These are phyloP conservation scores for Pseudogymnoascus sp. DNA, from an alignment of 2,329 filamentous ascomycete genomes.

Conservation along the genomic window DNA sequence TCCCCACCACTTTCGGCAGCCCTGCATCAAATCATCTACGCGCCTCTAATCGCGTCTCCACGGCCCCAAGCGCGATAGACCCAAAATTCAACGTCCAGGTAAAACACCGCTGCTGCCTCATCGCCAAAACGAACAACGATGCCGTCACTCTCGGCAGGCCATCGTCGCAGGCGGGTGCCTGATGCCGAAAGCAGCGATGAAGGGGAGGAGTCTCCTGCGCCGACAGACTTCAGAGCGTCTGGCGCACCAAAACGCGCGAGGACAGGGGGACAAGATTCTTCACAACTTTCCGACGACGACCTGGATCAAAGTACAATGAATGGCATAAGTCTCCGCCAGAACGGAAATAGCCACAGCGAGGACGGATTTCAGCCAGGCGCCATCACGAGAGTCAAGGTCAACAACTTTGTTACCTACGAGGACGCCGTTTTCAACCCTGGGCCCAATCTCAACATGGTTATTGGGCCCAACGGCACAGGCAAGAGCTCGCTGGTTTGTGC, in stretches of 20 bases:
- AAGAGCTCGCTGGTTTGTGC: slow-evolving; percentile 97
- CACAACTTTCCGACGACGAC: slow-evolving; percentile 3
- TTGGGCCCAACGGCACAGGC: slow-evolving; percentile 96
- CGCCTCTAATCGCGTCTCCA: not conserved
- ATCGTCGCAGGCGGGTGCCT: not conserved
- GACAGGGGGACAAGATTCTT: not conserved
- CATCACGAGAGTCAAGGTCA: slow-evolving; percentile 77
- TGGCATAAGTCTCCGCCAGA: not conserved
- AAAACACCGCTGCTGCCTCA: not conserved
- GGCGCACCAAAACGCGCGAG: not conserved
- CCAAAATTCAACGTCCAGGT: not conserved
- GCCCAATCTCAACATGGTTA: slow-evolving; percentile 94
- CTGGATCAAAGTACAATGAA: slow-evolving; percentile 2
- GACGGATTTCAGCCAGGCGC: slow-evolving; percentile 56
- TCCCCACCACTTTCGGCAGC: not conserved
- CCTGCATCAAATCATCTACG: slow-evolving; percentile 5
- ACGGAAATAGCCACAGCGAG: slow-evolving; percentile 5
- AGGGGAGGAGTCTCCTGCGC: not conserved
- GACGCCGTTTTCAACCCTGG: slow-evolving; percentile 85
- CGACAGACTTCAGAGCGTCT: not conserved
- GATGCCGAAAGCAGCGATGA: not conserved
- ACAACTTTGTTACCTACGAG: slow-evolving; percentile 92
- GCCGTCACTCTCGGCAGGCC: not conserved
- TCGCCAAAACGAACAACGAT: slow-evolving; percentile 3
- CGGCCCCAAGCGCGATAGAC: not conserved